Conservation (phyloP, 2,329 filamentous ascomycete species). For the Thermothelomyces thermophilus region DNA sequence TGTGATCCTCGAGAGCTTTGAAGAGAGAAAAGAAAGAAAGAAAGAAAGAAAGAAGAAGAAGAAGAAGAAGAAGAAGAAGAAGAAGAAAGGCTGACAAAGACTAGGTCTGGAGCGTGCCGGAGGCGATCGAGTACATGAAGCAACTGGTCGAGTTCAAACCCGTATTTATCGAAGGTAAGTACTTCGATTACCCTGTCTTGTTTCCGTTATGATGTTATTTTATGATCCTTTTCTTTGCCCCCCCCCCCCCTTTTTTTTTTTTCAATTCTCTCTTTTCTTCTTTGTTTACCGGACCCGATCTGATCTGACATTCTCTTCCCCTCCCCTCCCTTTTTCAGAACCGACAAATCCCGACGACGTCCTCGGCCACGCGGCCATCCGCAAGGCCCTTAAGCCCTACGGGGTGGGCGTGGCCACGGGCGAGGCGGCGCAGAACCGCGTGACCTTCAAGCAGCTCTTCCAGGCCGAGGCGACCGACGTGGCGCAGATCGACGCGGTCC, state of each 20-base stretch:
- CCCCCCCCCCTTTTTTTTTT: too few relatives aligned
- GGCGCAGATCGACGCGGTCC: slow-evolving; percentile 8
- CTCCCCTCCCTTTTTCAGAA: not conserved
- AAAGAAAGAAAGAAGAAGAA: too few relatives aligned
- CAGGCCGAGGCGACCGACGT: slow-evolving; percentile 9
- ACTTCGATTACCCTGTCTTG: too few relatives aligned
- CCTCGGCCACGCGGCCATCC: slow-evolving; percentile 8
- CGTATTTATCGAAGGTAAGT: slow-evolving; percentile 2
- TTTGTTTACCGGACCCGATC: too few relatives aligned
- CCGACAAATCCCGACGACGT: slow-evolving; percentile 9
- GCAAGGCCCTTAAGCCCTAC: slow-evolving; percentile 6
- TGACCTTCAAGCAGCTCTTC: slow-evolving; percentile 7
- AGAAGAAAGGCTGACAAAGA: not conserved
- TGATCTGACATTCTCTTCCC: too few relatives aligned
- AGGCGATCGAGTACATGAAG: slow-evolving; percentile 10
- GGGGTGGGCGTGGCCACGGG: slow-evolving; percentile 6
- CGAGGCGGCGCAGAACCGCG: slow-evolving; percentile 7
- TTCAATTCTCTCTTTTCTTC: not conserved
- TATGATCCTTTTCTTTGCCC: too few relatives aligned
- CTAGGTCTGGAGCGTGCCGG: slow-evolving; percentile 6
- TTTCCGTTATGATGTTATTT: too few relatives aligned
- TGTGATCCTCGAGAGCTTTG: not conserved
- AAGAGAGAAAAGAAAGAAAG: too few relatives aligned
- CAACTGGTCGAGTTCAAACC: slow-evolving; percentile 8
- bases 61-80: too few relatives aligned